Evolutionary conservation across 208 protist genomes (phyloP), one percentile per base, ranked within the genome.

Genomic region (Balamuthia mandrillaris): DNA sequence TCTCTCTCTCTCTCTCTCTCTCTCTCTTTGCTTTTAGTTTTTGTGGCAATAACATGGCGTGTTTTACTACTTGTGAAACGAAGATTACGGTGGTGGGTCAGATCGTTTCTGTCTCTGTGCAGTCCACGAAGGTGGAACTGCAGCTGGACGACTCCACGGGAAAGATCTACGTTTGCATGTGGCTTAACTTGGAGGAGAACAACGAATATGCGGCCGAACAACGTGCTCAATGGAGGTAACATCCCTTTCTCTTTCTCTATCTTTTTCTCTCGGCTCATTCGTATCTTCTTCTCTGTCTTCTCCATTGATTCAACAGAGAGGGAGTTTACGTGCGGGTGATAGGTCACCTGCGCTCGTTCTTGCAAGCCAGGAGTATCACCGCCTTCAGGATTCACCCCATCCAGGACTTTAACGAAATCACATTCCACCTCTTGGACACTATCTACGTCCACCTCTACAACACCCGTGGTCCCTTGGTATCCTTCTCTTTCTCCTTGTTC

Each of bases 1-100:
- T 52, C 18, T 52, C 18, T 52, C 47, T 52, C 10, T 18, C 47
- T 18, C 10, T 52, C 47, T 70, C 35, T 3, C n/a, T 24, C 18
- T 56, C 61, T n/a, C n/a, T 21, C 1, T 0, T n/a, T 77, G 29
- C 49, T 14, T 1, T 29, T 52, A 37, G 2, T 60, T 60, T 14
- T 35, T 60, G 27, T 31, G 33, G 12, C 33, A 60, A 16, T 58
- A 60, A 16, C 52, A 35, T 24, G 6, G 1, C 14, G 3, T 29
- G 0, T 16, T 49, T 16, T 37, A 3, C 49, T 56, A 21, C 49
- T n/a, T n/a, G n/a, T n/a, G n/a, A n/a, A 56, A 56, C 16, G 12
- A 16, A 79, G 70, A 79, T 79, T 14, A 79, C 37, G n/a, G 31
- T 79, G 14, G 70, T 79, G n/a, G 70, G 70, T 31, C 70, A 79